These are phyloP conservation scores for Allium sativum DNA, from an alignment of 106 monocot species.

Conservation along the genomic window DNA sequence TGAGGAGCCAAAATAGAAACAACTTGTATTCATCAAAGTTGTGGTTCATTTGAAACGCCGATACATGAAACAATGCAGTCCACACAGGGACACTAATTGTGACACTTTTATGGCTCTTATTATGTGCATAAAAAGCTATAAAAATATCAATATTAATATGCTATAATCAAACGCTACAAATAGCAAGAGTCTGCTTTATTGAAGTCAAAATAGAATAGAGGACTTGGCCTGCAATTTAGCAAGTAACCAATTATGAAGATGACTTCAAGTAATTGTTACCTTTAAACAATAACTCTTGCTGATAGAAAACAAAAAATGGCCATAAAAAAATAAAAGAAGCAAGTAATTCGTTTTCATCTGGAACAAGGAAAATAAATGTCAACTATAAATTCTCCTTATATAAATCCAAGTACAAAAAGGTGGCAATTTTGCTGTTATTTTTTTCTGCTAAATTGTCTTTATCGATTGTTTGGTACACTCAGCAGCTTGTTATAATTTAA, in stretches of 20 bases:
- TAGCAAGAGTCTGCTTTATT: neutral
- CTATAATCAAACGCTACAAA: neutral
- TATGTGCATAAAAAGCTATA: too few species aligned
- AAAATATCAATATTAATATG: too few species aligned
- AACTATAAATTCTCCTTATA: neutral
- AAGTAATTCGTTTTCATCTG: neutral
- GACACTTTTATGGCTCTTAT: too few species aligned
- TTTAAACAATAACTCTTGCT: neutral
- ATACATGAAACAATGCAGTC: neutral
- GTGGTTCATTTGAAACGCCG: too few species aligned
- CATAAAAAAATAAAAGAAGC: neutral
- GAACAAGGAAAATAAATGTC: neutral
- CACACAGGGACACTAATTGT: too few species aligned
- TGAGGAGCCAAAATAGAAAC: neutral
- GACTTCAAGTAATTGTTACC: neutral
- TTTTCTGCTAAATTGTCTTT: too few species aligned
- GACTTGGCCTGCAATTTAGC: conserved; percentile 1
- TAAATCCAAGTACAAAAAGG: too few species aligned
- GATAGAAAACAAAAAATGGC: neutral
- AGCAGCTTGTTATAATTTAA: too few species aligned
- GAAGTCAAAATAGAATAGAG: neutral
- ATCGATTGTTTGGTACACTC: too few species aligned
- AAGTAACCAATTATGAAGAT: neutral
- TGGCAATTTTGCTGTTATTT: too few species aligned
- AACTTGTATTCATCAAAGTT: too few species aligned